Evolutionary conservation across 495 filamentous ascomycete genomes (phyloP).

Genomic region (Cairneyella variabilis): DNA sequence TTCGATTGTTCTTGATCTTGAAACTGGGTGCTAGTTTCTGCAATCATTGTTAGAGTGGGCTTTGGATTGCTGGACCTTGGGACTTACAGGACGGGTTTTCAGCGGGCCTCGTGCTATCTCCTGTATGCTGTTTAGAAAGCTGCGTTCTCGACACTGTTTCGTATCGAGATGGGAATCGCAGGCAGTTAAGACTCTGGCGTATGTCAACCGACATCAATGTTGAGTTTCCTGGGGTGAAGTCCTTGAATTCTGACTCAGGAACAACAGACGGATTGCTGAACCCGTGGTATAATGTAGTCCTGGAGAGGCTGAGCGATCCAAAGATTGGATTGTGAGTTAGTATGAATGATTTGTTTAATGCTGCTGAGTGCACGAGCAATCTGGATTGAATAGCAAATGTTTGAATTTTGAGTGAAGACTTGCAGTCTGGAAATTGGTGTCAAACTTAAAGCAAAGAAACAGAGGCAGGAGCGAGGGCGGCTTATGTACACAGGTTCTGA

Average conservation of each 20-base stretch:
- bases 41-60: too few species aligned
- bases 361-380: conserved; percentile 7
- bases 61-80: not conserved
- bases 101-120: conserved; percentile 47
- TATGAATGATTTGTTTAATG: conserved; percentile 1
- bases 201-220: conserved; percentile 77
- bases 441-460: not conserved
- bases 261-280: conserved; percentile 10
- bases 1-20: too few species aligned
- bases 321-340: not conserved
- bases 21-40: conserved; percentile 10
- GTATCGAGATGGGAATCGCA: conserved; percentile 67
- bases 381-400: conserved; percentile 12
- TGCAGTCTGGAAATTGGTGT: not conserved
- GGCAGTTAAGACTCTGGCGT: conserved; percentile 62
- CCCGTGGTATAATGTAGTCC: conserved; percentile 4
- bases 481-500: conserved; percentile 23
- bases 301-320: not conserved
- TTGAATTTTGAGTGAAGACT: not conserved
- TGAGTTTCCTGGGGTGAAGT: conserved; percentile 1
- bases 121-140: conserved; percentile 67
- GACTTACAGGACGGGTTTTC: conserved; percentile 25
- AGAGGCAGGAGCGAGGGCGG: conserved; percentile 1
- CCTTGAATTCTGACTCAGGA: conserved; percentile 3
- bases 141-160: conserved; percentile 69